Evolutionary conservation across 805 yeast species (phyloP), one percentile per base, ranked within the genome.

Genomic region (Yarrowia osloensis): DNA sequence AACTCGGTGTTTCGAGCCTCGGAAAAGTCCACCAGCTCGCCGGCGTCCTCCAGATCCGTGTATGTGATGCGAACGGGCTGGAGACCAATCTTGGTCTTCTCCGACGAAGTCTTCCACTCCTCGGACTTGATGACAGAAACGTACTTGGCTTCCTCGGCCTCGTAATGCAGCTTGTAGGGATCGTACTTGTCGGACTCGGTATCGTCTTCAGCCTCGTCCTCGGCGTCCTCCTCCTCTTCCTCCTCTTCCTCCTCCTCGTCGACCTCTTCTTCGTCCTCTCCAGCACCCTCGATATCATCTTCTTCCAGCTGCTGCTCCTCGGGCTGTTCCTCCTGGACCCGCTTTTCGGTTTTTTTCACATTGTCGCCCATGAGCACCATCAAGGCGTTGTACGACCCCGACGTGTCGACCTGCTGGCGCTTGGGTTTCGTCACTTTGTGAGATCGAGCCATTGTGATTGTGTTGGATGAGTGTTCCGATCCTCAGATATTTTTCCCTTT

Each of bases 121-220:
- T 44, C 54, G 3, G 54, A 17, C 26, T 61, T 44, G 33, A 61
- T 15, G 29, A 22, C 54, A 26, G 66, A 33, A 17, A 61, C 40
- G 42, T 61, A 61, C 33, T 75, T 72, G 33, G 70, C 72, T 21
- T 68, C 69, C n/a, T 70, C 72, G 4, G 69, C 67, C n/a, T 70
- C 88, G 76, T 89, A 93, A 75, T 93, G 98, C 13, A 77, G 73
- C 69, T 89, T 90, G 71, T 90, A 92, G 0, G 96, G 90, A 77
- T 94, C 97, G 8, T 77, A 74, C 12, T 57, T 76, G 28, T 52
- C 26, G 4, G 19, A 46, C 2, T 24, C 28, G 6, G 31, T 35
- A 1, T 55, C 63, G 3, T 26, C 49, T 15, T 39, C 28, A 1
- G 6, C 77, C 13, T 77, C 81, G 15, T 77, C 81, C 5, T 73